Conservation (phyloP, 163 green algal species). For the Coccomyxa subellipsoidea region DNA sequence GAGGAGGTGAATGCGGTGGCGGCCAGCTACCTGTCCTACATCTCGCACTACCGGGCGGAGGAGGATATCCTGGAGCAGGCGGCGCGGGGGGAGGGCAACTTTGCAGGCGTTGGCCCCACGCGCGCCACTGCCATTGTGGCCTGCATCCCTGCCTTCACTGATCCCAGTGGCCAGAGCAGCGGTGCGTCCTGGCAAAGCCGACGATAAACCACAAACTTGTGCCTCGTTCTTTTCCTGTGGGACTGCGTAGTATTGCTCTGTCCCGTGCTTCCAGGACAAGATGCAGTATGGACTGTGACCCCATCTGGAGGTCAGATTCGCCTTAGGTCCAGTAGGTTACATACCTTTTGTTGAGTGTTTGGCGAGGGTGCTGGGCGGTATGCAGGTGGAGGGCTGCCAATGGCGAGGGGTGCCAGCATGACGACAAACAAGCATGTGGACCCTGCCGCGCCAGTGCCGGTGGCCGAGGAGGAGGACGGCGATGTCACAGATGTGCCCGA, state of each 20-base stretch:
- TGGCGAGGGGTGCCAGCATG: constrained; percentile 54
- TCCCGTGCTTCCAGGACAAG: no score
- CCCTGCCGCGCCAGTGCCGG: constrained; percentile 44
- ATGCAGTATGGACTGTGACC: no score
- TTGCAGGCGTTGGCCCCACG: constrained; percentile 51
- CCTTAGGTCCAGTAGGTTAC: no score
- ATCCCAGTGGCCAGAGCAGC: constrained; percentile 52
- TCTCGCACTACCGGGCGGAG: constrained; percentile 79
- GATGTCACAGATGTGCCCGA: constrained; percentile 69
- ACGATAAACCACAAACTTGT: no score
- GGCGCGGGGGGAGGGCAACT: constrained; percentile 20
- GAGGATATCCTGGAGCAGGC: constrained; percentile 16
- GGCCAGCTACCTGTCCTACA: constrained; percentile 79
- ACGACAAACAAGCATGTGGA: constrained; percentile 66
- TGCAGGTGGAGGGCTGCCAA: constrained; percentile 32
- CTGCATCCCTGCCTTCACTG: constrained; percentile 85
- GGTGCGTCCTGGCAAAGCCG: no score
- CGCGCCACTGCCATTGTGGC: constrained; percentile 87
- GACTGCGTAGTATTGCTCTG: no score
- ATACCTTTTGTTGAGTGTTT: no score
- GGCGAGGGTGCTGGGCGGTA: no score
- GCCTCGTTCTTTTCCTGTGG: no score
- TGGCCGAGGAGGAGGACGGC: constrained; percentile 19
- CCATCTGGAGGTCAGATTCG: no score
- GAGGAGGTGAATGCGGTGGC: constrained; percentile 80